Conservation (phyloP, 352 stramenopile species). For the Phytophthora fragariae region DNA sequence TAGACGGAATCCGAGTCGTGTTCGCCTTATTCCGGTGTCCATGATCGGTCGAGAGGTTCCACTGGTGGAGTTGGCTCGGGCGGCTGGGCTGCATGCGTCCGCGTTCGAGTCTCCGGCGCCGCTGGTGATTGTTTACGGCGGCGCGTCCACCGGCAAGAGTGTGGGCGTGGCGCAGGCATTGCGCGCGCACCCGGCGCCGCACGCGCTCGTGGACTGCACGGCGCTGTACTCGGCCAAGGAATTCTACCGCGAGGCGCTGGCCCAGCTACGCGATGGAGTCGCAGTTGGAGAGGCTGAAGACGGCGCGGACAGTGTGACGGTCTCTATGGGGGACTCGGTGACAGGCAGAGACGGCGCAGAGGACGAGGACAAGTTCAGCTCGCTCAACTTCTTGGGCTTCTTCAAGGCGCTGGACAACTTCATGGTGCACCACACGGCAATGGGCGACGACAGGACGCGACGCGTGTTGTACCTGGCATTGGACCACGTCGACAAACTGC, state of each 20-base stretch:
- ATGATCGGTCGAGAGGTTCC: conserved; percentile 70
- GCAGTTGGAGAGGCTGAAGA: conserved; percentile 2
- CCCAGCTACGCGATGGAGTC: conserved; percentile 54
- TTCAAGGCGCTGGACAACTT: conserved; percentile 68
- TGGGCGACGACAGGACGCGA: not conserved
- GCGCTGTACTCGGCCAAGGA: conserved; percentile 68
- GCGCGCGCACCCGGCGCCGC: conserved; percentile 37
- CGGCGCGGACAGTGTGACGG: conserved; percentile 13
- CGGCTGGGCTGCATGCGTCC: conserved; percentile 50
- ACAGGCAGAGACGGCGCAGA: not conserved
- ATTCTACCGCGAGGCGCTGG: conserved; percentile 78
- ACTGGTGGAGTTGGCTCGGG: conserved; percentile 54
- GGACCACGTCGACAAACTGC: conserved; percentile 73
- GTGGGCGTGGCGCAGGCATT: conserved; percentile 57
- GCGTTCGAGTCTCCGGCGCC: conserved; percentile 56
- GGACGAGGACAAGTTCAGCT: conserved; percentile 48
- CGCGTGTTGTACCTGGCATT: conserved; percentile 67
- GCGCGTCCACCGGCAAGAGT: conserved; percentile 82
- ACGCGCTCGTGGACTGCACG: conserved; percentile 77
- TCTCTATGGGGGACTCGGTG: not conserved
- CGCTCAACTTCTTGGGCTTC: conserved; percentile 78
- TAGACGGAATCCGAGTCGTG: not conserved
- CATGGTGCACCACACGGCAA: conserved; percentile 38
- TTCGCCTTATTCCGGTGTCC: not conserved
- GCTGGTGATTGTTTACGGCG: conserved; percentile 77